Evolutionary conservation across 2,329 filamentous ascomycete species (phyloP).

Genomic region (Penicillium decumbens): DNA sequence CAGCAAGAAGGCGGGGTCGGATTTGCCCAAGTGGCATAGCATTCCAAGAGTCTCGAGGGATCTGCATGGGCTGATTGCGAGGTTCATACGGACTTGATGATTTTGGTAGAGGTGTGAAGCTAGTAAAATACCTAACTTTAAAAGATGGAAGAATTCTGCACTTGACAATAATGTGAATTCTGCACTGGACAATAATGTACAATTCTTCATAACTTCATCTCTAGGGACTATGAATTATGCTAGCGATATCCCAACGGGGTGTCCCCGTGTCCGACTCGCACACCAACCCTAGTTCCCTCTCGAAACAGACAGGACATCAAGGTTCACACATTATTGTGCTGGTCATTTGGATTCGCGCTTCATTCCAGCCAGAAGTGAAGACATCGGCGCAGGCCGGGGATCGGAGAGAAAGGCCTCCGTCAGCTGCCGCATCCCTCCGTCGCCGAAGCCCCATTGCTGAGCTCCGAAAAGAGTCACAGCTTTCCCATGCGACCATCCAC

Average conservation of each 20-base stretch:
- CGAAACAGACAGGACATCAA: conserved; percentile 7
- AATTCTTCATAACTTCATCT: conserved; percentile 24
- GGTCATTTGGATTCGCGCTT: conserved; percentile 14
- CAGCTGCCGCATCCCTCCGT: conserved; percentile 10
- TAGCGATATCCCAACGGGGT: conserved; percentile 13
- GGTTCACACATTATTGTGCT: conserved; percentile 10
- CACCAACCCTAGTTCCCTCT: neutral
- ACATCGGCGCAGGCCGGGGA: conserved; percentile 3
- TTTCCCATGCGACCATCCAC: neutral
- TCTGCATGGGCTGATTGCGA: neutral
- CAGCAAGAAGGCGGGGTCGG: conserved; percentile 1
- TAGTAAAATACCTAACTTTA: neutral
- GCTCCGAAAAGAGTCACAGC: neutral
- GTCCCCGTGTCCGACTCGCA: neutral
- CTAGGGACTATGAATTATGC: conserved; percentile 23
- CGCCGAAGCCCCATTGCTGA: conserved; percentile 1
- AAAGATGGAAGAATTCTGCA: neutral
- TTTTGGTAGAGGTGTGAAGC: neutral
- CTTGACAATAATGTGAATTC: conserved; percentile 9
- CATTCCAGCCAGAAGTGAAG: conserved; percentile 17
- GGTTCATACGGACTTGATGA: neutral
- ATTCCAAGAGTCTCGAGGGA: neutral
- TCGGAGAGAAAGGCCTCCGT: conserved; percentile 12
- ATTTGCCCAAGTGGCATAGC: neutral
- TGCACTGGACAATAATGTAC: conserved; percentile 13